Base-by-base conservation (phyloP, 768 basidiomycete genomes). In the Lactifluus piperatus region DNA sequence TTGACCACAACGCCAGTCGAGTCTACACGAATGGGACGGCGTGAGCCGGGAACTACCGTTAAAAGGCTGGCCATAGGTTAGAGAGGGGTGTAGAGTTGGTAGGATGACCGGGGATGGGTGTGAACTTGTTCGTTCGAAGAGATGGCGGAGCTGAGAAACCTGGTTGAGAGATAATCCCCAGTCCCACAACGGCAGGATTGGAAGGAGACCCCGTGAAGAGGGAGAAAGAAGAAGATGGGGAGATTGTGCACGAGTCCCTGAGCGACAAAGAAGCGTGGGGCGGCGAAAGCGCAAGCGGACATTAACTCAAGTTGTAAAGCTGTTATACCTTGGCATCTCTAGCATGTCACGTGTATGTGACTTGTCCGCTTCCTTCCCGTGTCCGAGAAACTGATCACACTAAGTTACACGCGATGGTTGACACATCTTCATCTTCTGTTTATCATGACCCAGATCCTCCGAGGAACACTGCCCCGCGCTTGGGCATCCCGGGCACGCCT, bases 21-120 rank as follows among this genome's bases (percentile, higher is more conserved):
- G 54, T 53, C 57, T 51, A 65, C 52, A 30, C 54, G 62, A 53
- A 65, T 60, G 22, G 64, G 64, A 30, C 62, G 64, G 27, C 64
- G 62, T 29, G 64, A 65, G 52, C 64, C 64, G 27, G 62, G 62
- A 36, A 65, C 58, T 18, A 61, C 55, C 13, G 58, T 51, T 26
- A 59, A 51, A 44, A 51, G 51, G 51, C 44, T 54, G 14, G 62
- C 53, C 63, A 64, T 64, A 26, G 27, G 51, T n/a, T 47, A 44
- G 29, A 45, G 8, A 27, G 41, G 44, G 26, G 22, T 55, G 27
- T 46, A 29, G 29, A 29, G 29, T 34, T 48, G 30, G 24, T 2
- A 18, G 46, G 22, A 44, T 5, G 29, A 37, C 16, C 20, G 29
- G 16, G 32, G 44, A 56, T 47, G 36, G 34, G 30, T 13, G 30